Evolutionary conservation across 208 protist species (phyloP), one percentile per base, ranked within the genome.

Genomic region (Acanthamoeba lenticulata): DNA sequence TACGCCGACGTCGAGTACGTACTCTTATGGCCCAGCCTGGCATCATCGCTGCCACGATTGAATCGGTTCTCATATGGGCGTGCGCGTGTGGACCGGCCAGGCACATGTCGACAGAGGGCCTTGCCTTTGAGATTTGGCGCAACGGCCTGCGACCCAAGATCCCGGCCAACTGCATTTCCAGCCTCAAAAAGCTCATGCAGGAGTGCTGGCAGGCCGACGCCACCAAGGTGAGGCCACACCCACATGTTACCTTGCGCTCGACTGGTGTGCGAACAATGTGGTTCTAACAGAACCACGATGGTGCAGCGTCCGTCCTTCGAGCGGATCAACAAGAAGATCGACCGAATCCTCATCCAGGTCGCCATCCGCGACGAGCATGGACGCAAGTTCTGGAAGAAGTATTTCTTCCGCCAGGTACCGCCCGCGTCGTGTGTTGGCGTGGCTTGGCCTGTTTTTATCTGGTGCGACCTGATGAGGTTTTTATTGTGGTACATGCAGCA

Each of bases 361-460:
- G 88, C 88, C 40, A 92, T 92, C 19, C 52, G 21, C 3, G 88
- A 92, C 21, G 57, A 92, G 5, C 57, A 92, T 21, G 95, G 93
- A 47, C 40, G 94, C 4, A 62, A 69, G 19, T 91, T 96, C 42
- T 96, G 95, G 95, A 95, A 95, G 79, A 92, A 92, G 29, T 92
- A 79, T 77, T 96, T 96, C 49, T 49, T 79, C 34, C 44, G 52
- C 32, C 49, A 90, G 44, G 81, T 90, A 45, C 34, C 7, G 11
- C 29, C 0, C 3, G 19, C 38, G 9, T 29, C 36, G 60, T 69
- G 19, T 69, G 13, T 69, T 15, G 5, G 47, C 47, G 47, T 52
- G 47, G 47, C 47, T 52, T 15, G 5, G 9, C 47, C 5, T 15
- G 47, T 52, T 5, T 52, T 15, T 52, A 52, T 52, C n/a, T n/a